Percentiles rank a stretch among this genome's conserved stretches.
Evolutionary conservation across 257 asterid genomes (phyloP).

Genomic region (Nicotiana noctiflora): DNA sequence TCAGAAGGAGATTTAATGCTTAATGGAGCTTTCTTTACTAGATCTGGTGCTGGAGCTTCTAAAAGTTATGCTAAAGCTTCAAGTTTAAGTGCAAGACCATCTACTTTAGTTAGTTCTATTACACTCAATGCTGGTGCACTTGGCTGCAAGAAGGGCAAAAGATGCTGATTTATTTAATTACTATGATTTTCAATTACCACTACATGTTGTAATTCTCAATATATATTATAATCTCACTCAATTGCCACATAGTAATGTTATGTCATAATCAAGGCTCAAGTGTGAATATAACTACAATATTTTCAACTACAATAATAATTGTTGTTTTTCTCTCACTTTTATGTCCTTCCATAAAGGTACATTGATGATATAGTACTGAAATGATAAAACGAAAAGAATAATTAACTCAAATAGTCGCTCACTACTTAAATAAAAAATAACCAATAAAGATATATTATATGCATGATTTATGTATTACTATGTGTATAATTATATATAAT

Average conservation of each 20-base stretch:
- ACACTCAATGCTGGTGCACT: conserved; percentile 58
- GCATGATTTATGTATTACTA: too few species aligned
- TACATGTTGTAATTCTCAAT: not conserved
- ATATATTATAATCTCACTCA: conserved; percentile 2
- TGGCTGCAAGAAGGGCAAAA: conserved; percentile 51
- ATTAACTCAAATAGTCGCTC: too few species aligned
- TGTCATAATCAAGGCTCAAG: not conserved
- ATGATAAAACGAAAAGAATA: too few species aligned
- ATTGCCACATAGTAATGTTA: not conserved
- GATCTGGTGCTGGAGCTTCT: conserved; percentile 74
- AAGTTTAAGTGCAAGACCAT: conserved; percentile 78
- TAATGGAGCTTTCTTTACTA: conserved; percentile 73
- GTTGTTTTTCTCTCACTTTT: not conserved
- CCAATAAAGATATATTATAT: too few species aligned
- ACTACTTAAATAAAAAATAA: too few species aligned
- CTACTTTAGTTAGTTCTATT: conserved; percentile 53
- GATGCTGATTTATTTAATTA: conserved; percentile 28
- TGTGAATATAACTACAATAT: not conserved
- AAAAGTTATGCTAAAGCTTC: conserved; percentile 91
- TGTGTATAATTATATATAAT: too few species aligned
- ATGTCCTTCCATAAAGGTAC: not conserved
- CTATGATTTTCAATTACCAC: not conserved
- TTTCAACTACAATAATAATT: not conserved
- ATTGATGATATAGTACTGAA: not conserved
- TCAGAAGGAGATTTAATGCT: conserved; percentile 77